These are phyloP conservation scores for Fonsecaea nubica DNA, from an alignment of 2,329 filamentous ascomycete species.

Conservation along the genomic window DNA sequence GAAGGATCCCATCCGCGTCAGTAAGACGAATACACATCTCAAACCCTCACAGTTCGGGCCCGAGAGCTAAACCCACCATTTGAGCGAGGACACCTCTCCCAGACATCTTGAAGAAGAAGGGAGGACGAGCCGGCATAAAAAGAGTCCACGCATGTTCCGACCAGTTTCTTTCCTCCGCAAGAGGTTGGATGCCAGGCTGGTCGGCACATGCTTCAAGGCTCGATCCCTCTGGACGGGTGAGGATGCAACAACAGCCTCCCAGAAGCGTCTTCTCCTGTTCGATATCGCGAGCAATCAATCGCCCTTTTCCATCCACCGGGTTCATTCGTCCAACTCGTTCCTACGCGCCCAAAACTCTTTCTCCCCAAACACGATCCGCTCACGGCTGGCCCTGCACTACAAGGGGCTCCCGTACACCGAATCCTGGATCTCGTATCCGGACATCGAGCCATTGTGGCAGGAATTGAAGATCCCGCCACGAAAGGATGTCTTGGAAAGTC, in stretches of 20 bases:
- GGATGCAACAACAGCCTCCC: not conserved
- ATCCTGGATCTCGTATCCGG: constrained; percentile 23
- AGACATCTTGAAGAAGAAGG: not conserved
- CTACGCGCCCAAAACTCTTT: not conserved
- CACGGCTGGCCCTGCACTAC: constrained; percentile 24
- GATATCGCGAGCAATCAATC: constrained; percentile 14
- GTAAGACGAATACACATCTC: not conserved
- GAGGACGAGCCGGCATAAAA: not conserved
- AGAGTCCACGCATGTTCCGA: constrained; percentile 1
- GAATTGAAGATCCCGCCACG: constrained; percentile 12
- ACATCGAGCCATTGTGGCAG: constrained; percentile 20
- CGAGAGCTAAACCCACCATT: not conserved
- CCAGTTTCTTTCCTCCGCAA: not conserved
- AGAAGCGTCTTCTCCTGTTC: constrained; percentile 16
- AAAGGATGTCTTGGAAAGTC: not conserved
- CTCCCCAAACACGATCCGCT: constrained; percentile 26
- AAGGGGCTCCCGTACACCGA: constrained; percentile 19
- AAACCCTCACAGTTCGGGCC: not conserved
- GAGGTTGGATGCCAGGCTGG: not conserved
- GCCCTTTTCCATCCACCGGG: constrained; percentile 7
- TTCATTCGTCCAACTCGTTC: not conserved
- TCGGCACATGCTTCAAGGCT: not conserved
- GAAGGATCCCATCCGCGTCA: not conserved
- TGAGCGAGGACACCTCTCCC: not conserved
- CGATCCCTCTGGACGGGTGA: not conserved